A percentile compares a stretch with the other conserved stretches of the same genome.
Conservation (phyloP, 2,329 filamentous ascomycete species). For the Pseudofabraea citricarpa region DNA sequence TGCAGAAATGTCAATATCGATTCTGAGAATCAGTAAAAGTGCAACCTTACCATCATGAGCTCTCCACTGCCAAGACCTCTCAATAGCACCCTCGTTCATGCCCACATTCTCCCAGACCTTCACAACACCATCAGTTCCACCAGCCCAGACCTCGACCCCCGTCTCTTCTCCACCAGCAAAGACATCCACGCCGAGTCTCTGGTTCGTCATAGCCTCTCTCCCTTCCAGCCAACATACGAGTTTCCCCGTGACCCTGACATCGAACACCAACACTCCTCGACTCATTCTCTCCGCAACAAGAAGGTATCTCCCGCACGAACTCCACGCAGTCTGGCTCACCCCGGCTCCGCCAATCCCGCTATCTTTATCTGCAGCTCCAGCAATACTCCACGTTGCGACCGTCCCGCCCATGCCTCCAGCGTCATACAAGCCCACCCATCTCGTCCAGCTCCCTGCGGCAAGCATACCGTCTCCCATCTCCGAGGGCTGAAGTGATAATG, state of each 20-base stretch:
- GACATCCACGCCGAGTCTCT: constrained; percentile 51
- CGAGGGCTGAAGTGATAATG: constrained; percentile 43
- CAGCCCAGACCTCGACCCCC: constrained; percentile 60
- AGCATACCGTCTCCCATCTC: constrained; percentile 33
- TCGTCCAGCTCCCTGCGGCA: constrained; percentile 60
- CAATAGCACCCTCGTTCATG: constrained; percentile 33
- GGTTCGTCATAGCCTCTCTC: constrained; percentile 46
- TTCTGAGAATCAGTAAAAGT: background rate
- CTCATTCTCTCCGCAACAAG: constrained; percentile 57
- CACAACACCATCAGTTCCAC: constrained; percentile 48
- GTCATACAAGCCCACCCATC: constrained; percentile 60
- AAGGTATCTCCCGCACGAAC: constrained; percentile 57
- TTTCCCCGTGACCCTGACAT: constrained; percentile 53
- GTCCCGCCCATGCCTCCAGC: constrained; percentile 47
- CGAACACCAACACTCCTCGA: constrained; percentile 53
- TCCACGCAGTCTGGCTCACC: constrained; percentile 57
- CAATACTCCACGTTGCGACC: constrained; percentile 55
- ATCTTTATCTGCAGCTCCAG: constrained; percentile 46
- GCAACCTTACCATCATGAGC: constrained; percentile 25
- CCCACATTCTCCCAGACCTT: constrained; percentile 56
- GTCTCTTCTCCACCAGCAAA: constrained; percentile 36
- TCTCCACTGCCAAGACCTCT: constrained; percentile 25
- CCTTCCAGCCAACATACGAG: constrained; percentile 51
- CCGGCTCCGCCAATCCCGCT: constrained; percentile 54
- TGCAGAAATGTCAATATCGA: constrained; percentile 8